phyloP scores from a whole-genome alignment of 2,329 filamentous ascomycete species.

The Aureobasidium sp. region DNA sequence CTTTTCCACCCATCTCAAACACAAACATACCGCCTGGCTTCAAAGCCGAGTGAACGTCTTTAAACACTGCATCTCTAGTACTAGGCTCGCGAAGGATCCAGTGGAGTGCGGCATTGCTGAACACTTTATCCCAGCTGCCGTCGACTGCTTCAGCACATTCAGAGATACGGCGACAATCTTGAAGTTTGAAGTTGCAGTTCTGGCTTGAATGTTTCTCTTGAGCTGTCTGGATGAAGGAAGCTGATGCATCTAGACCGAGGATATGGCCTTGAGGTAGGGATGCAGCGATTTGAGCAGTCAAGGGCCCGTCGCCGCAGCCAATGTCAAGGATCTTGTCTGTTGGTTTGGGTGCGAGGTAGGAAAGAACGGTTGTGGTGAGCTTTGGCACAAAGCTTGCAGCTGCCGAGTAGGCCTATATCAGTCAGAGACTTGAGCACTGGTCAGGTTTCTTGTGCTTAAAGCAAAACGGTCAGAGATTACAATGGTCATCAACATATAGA shows the following conservation, averaged over 20 bases:
- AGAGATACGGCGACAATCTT: conserved; percentile 28
- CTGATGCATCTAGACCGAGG: conserved; percentile 35
- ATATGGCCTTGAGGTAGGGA: conserved; percentile 24
- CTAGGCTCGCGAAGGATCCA: conserved; percentile 43
- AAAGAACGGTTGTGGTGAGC: conserved; percentile 33
- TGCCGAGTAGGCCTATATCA: conserved; percentile 26
- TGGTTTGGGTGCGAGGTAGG: conserved; percentile 30
- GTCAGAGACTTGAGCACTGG: background rate
- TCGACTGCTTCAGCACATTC: conserved; percentile 18
- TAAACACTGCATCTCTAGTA: conserved; percentile 47
- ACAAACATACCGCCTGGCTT: conserved; percentile 51
- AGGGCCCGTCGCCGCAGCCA: conserved; percentile 34
- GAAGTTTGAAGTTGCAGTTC: conserved; percentile 26
- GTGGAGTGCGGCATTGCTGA: conserved; percentile 39
- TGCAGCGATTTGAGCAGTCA: conserved; percentile 33
- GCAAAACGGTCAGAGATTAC: too few relatives aligned
- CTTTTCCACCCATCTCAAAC: conserved; percentile 66
- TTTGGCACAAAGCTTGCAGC: conserved; percentile 36
- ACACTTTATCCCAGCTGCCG: conserved; percentile 33
- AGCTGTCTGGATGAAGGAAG: conserved; percentile 35
- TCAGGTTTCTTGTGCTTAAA: background rate
- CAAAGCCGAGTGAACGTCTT: conserved; percentile 45
- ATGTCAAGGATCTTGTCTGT: conserved; percentile 34
- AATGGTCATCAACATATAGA: background rate
- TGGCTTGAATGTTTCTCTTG: conserved; percentile 18